These are phyloP conservation scores for Aureobasidium sp. DNA, from an alignment of 2,329 filamentous ascomycete species.

Conservation along the genomic window DNA sequence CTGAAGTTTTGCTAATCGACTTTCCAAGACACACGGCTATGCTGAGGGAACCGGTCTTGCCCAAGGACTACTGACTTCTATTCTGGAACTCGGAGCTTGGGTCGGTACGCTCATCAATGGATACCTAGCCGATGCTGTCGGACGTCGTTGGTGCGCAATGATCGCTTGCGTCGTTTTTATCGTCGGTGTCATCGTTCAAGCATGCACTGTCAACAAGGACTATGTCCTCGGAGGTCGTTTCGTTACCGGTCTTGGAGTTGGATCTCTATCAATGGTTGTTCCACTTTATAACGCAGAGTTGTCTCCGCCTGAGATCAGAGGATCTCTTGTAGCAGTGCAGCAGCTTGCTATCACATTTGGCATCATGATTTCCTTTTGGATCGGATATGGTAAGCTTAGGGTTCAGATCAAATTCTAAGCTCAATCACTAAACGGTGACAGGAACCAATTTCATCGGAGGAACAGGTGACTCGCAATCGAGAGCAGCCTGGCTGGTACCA, in stretches of 20 bases:
- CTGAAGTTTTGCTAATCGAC: neutral
- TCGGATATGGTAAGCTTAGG: conserved; percentile 35
- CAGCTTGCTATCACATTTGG: conserved; percentile 64
- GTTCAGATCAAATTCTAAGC: too few relatives aligned
- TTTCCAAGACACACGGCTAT: conserved; percentile 24
- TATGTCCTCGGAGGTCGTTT: conserved; percentile 75
- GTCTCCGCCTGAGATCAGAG: conserved; percentile 64
- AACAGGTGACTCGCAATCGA: conserved; percentile 60
- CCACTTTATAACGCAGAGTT: conserved; percentile 49
- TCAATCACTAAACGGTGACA: neutral
- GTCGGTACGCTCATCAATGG: conserved; percentile 70
- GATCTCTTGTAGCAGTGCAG: conserved; percentile 69
- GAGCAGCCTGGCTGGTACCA: conserved; percentile 77
- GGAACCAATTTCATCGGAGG: conserved; percentile 54
- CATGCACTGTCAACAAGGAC: conserved; percentile 61
- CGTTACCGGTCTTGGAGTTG: conserved; percentile 72
- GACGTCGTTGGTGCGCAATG: conserved; percentile 19
- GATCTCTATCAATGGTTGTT: conserved; percentile 72
- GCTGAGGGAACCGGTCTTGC: conserved; percentile 24
- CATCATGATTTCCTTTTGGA: conserved; percentile 28
- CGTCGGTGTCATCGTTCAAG: conserved; percentile 72
- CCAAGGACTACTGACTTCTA: conserved; percentile 28
- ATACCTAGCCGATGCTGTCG: conserved; percentile 41
- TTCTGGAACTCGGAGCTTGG: conserved; percentile 27
- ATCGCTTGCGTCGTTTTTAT: conserved; percentile 25